Percentiles rank a stretch among this genome's conserved stretches.
Conservation (phyloP, 192 early-diverging fungal species). For the Radiomyces spectabilis region DNA sequence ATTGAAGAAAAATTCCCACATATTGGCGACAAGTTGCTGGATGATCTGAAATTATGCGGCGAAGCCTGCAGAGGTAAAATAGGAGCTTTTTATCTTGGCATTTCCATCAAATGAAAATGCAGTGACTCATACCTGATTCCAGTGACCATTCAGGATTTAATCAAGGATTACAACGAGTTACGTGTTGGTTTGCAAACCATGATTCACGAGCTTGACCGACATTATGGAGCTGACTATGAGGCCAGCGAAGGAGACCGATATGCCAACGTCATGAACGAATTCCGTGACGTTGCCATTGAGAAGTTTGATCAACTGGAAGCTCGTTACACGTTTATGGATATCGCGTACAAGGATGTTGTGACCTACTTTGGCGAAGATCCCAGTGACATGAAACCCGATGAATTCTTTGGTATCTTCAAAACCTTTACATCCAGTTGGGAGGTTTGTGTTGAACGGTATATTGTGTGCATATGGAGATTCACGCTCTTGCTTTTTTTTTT, state of each 20-base stretch:
- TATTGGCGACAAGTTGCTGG: conserved; percentile 46
- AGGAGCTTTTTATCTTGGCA: not conserved
- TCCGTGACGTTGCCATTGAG: conserved; percentile 53
- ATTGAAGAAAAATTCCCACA: conserved; percentile 57
- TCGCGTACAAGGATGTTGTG: conserved; percentile 62
- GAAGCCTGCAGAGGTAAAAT: conserved; percentile 62
- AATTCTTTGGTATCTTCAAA: conserved; percentile 84
- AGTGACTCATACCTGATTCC: not conserved
- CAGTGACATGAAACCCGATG: conserved; percentile 64
- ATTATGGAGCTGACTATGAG: conserved; percentile 36
- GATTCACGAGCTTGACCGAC: conserved; percentile 38
- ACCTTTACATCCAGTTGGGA: conserved; percentile 70
- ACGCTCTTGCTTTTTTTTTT: not conserved
- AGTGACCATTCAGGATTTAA: conserved; percentile 50
- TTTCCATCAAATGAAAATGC: not conserved
- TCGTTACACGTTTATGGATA: conserved; percentile 63
- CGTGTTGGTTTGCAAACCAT: conserved; percentile 38
- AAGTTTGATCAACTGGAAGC: conserved; percentile 53
- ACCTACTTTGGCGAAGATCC: conserved; percentile 74
- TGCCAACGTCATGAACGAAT: conserved; percentile 54
- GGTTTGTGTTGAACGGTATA: conserved; percentile 16
- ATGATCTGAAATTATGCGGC: conserved; percentile 62
- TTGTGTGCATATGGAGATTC: not conserved
- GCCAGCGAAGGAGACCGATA: conserved; percentile 55
- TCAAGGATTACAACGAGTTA: conserved; percentile 41